A percentile compares a stretch with the other conserved stretches of the same genome.
These are phyloP conservation scores for Luzula sylvatica DNA, from an alignment of 176 grass and related monocot species.

Conservation along the genomic window DNA sequence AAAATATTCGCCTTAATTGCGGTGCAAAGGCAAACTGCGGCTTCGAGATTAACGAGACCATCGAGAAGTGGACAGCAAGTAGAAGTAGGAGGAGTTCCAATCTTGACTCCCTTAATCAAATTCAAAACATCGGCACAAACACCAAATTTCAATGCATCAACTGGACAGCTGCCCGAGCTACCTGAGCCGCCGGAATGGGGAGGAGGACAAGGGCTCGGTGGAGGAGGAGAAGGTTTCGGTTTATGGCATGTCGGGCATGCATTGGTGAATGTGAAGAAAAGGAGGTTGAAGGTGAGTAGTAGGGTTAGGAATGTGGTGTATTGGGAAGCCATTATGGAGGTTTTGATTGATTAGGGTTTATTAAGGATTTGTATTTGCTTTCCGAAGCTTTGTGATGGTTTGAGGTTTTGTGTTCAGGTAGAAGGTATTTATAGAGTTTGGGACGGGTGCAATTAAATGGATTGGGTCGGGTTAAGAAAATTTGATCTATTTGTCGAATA, in stretches of 20 bases:
- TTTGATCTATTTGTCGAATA: no score
- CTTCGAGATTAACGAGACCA: conserved; percentile 27
- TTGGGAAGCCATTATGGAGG: conserved; percentile 22
- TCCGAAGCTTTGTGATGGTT: conserved; percentile 1
- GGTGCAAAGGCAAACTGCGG: conserved; percentile 28
- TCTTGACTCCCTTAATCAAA: conserved; percentile 4
- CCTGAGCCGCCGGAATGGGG: not conserved
- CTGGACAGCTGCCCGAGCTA: conserved; percentile 14
- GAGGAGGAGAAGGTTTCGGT: not conserved
- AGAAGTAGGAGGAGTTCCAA: conserved; percentile 3
- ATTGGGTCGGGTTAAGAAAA: no score
- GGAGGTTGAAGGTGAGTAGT: conserved; percentile 21
- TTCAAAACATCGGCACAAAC: conserved; percentile 25
- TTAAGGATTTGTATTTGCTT: not conserved
- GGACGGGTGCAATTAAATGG: no score
- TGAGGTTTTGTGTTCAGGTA: conserved; percentile 11
- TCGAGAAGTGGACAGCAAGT: conserved; percentile 20
- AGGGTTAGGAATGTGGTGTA: conserved; percentile 13
- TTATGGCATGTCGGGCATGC: conserved; percentile 17
- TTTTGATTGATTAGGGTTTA: not conserved
- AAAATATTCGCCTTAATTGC: conserved; percentile 19
- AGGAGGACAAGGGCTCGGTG: not conserved
- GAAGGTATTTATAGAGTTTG: conserved; percentile 20
- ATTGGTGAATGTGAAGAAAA: conserved; percentile 23
- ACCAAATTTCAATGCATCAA: conserved; percentile 17